Percentiles rank a stretch among this genome's conserved stretches.
Conservation (phyloP, 371 early-diverging fungal genomes). For the Catenaria anguillulae region DNA sequence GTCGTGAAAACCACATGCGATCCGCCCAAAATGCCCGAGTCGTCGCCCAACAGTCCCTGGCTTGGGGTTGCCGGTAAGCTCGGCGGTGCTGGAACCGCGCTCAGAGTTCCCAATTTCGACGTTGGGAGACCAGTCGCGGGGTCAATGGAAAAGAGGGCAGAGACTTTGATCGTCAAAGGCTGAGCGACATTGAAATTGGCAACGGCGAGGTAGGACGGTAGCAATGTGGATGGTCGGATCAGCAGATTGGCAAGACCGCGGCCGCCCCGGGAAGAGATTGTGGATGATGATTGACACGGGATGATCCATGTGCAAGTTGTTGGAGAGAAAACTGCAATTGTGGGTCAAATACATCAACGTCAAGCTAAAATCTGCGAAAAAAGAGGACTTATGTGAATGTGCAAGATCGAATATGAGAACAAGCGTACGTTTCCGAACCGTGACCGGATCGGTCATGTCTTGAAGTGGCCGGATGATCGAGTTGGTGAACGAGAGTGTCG, state of each 20-base stretch:
- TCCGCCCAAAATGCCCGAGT: too few relatives aligned
- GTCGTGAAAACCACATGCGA: neutral
- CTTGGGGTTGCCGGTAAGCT: too few relatives aligned
- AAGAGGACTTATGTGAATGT: too few relatives aligned
- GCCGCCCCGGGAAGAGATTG: neutral
- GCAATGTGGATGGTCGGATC: neutral
- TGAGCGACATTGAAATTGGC: neutral
- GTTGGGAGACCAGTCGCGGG: too few relatives aligned
- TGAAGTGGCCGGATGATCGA: neutral
- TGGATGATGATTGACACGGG: neutral
- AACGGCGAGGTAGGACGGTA: neutral
- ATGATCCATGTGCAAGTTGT: too few relatives aligned
- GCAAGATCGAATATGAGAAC: constrained; percentile 77
- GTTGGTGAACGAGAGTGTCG: neutral
- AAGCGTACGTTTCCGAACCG: neutral
- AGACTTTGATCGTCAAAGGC: neutral
- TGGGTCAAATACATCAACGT: too few relatives aligned
- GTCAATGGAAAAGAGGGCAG: neutral
- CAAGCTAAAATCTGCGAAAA: too few relatives aligned
- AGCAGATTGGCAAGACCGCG: neutral
- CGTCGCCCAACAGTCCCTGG: too few relatives aligned
- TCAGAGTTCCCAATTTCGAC: neutral
- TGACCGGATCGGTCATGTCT: neutral
- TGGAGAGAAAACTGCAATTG: too few relatives aligned
- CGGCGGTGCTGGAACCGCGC: neutral